Base-by-base conservation (phyloP, 176 grass and related monocot genomes). In the Oryza meridionalis region DNA sequence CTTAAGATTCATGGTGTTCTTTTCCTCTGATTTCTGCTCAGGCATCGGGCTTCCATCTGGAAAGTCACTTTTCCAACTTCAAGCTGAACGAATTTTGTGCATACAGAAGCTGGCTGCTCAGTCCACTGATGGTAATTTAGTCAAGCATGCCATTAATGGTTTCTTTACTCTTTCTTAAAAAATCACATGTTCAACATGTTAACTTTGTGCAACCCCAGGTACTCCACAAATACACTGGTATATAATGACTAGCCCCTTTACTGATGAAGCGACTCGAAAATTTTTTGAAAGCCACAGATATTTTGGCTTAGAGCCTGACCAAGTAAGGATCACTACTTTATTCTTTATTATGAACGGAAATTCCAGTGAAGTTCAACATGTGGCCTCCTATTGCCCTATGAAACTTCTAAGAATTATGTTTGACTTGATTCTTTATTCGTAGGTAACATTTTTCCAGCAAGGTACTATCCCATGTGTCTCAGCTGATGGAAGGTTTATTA, bases 191-290 rank as follows among this genome's bases (percentile, higher is more conserved):
- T 65, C 27, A 65, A 11, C 71, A 55, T 76, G 29, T 82, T 22
- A 69, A 86, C 59, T 53, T 21, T 31, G 40, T 82, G 55, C 80
- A 92, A 64, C 78, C 80, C 82, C 89, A 66, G 86, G 78, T 80
- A 77, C 76, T 15, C 61, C 81, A 24, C 94, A 88, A 69, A 94
- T 97, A 26, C 91, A 86, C 24, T 97, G 91, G 89, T 97, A 97
- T 81, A 97, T 97, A 94, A 97, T 97, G 94, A 94, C 94, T 71
- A 97, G 94, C 67, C 94, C 94, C 50, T 97, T 94, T 62, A 97
- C 94, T 4, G 87, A 97, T 90, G 89, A 90, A 72, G 31, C 85
- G 45, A 97, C 91, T 51, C 85, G 79, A 38, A 92, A 88, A 64
- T 97, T 90, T 65, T 94, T 97, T 46, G 88, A 94, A 84, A 94